Conservation (phyloP, 305 asterid genomes). For the Lippia alba region DNA sequence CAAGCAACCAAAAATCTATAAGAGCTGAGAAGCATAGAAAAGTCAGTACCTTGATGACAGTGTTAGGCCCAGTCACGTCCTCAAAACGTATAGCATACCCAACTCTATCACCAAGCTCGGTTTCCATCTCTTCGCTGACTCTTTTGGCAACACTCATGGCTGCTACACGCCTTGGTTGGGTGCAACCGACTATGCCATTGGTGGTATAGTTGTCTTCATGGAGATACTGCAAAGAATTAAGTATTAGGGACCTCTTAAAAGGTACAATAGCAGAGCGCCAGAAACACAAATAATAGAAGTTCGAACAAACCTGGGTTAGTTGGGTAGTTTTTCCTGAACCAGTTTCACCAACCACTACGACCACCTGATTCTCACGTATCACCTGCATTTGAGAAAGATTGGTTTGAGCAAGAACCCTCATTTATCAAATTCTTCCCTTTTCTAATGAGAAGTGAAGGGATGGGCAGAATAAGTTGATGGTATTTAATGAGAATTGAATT, state of each 20-base stretch:
- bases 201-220: slow-evolving; percentile 88
- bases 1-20: slow-evolving; percentile 5
- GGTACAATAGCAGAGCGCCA: slow-evolving; percentile 4
- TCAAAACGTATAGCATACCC: slow-evolving; percentile 99
- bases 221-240: slow-evolving; percentile 68
- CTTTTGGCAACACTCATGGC: slow-evolving; percentile 99
- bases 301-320: slow-evolving; percentile 77
- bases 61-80: slow-evolving; percentile 91
- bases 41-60: slow-evolving; percentile 81
- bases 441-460: no score
- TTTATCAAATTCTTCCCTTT: no score
- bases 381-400: slow-evolving; percentile 55
- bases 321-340: slow-evolving; percentile 99
- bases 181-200: slow-evolving; percentile 86
- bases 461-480: no score
- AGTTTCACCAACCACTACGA: slow-evolving; percentile 97
- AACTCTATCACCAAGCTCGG: slow-evolving; percentile 86
- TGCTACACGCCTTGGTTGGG: slow-evolving; percentile 99
- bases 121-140: slow-evolving; percentile 98
- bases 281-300: not conserved
- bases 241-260: slow-evolving; percentile 27
- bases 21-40: slow-evolving; percentile 12
- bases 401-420: slow-evolving; percentile 13
- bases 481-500: no score
- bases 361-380: slow-evolving; percentile 93